A percentile compares a stretch with the other conserved stretches of the same genome.
phyloP scores from a whole-genome alignment of 176 grass and related monocot genomes.

The Ensete glaucum region DNA sequence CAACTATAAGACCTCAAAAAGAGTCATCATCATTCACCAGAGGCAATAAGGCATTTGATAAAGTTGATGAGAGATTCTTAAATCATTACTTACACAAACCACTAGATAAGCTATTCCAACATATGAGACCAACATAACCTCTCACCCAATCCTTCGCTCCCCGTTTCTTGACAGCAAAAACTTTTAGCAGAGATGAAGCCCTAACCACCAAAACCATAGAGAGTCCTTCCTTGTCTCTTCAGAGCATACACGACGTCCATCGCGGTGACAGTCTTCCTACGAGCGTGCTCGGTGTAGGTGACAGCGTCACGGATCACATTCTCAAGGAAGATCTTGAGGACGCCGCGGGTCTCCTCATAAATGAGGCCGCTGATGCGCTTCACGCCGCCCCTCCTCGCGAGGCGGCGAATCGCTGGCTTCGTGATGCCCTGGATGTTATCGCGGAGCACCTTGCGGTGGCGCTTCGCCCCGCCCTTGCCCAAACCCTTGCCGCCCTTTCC shows the following conservation, averaged over 20 bases:
- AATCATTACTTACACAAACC: no score
- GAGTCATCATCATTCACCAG: no score
- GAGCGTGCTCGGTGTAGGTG: slow-evolving; percentile 61
- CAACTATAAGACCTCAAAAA: no score
- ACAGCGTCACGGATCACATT: slow-evolving; percentile 25
- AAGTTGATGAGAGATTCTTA: no score
- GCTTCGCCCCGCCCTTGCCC: slow-evolving; percentile 20
- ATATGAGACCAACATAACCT: no score
- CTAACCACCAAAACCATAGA: slow-evolving; percentile 43
- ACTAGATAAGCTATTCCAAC: no score
- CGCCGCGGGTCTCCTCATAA: slow-evolving; percentile 21
- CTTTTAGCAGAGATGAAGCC: not conserved
- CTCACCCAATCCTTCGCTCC: not conserved
- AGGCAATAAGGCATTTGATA: no score
- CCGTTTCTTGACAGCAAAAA: slow-evolving; percentile 1
- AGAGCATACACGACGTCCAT: slow-evolving; percentile 72
- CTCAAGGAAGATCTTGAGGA: slow-evolving; percentile 22
- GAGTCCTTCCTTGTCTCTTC: slow-evolving; percentile 63
- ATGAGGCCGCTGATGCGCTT: slow-evolving; percentile 25
- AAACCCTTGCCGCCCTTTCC: slow-evolving; percentile 19
- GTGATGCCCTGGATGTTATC: slow-evolving; percentile 24
- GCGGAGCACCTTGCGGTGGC: slow-evolving; percentile 19
- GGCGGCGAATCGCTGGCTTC: slow-evolving; percentile 19
- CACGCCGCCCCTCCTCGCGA: slow-evolving; percentile 18
- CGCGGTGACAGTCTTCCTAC: slow-evolving; percentile 68